Evolutionary conservation across 2,329 filamentous ascomycete genomes (phyloP).

Genomic region (Chaetomiaceae sp.): DNA sequence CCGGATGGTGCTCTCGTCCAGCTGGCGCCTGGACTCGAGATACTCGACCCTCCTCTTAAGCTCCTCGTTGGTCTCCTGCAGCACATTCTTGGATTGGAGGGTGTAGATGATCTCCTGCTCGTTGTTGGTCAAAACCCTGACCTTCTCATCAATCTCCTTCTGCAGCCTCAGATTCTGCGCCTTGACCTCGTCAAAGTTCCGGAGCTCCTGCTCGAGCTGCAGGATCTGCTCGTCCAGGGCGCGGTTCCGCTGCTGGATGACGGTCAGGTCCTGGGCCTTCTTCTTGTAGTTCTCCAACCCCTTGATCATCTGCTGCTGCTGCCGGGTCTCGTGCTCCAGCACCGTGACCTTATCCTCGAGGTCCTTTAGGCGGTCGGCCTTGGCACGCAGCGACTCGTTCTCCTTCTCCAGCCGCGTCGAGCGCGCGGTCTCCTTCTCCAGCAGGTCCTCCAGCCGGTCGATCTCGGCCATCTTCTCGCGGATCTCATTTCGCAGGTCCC

Average conservation of each 20-base stretch:
- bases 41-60: conserved; percentile 25
- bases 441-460: conserved; percentile 62
- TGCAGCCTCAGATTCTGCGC: conserved; percentile 36
- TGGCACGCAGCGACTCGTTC: conserved; percentile 43
- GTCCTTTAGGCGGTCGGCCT: conserved; percentile 45
- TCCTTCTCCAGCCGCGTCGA: conserved; percentile 46
- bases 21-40: conserved; percentile 26
- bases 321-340: conserved; percentile 49
- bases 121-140: conserved; percentile 42
- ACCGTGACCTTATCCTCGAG: conserved; percentile 58
- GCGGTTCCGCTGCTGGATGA: conserved; percentile 41
- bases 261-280: conserved; percentile 31
- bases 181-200: conserved; percentile 33
- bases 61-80: conserved; percentile 28
- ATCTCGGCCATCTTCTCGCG: conserved; percentile 57
- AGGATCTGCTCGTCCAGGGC: conserved; percentile 41
- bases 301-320: conserved; percentile 34
- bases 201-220: conserved; percentile 33
- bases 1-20: conserved; percentile 35
- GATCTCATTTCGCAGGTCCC: conserved; percentile 52
- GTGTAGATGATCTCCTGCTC: conserved; percentile 44
- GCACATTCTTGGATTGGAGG: conserved; percentile 26
- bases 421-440: conserved; percentile 48
- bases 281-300: conserved; percentile 36
- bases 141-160: conserved; percentile 42